Conservation (phyloP, 768 basidiomycete species). For the Baorangia bicolor region DNA sequence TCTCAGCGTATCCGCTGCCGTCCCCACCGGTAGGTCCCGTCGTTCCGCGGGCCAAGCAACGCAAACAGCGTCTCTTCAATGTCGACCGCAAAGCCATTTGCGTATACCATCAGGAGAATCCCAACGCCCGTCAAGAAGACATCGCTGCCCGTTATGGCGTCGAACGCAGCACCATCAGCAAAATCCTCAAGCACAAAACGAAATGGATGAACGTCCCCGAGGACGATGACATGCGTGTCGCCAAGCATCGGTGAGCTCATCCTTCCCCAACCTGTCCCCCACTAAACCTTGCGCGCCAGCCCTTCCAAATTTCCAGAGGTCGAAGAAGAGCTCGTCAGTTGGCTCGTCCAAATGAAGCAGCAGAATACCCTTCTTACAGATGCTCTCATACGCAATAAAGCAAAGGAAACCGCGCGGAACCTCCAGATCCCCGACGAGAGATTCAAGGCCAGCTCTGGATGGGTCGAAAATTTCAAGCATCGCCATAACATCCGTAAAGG, state of each 20-base stretch:
- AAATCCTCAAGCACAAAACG: conserved; percentile 83
- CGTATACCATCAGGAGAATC: conserved; percentile 58
- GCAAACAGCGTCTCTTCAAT: conserved; percentile 74
- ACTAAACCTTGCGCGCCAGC: conserved; percentile 35
- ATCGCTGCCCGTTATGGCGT: conserved; percentile 75
- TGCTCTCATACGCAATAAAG: conserved; percentile 58
- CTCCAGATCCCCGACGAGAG: conserved; percentile 62
- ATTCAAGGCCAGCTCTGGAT: conserved; percentile 91
- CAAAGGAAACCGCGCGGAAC: conserved; percentile 59
- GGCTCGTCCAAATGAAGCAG: conserved; percentile 56
- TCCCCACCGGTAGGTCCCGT: conserved; percentile 29
- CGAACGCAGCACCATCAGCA: conserved; percentile 92
- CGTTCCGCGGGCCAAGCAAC: conserved; percentile 47
- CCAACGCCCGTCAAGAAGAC: conserved; percentile 77
- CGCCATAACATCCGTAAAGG: conserved; percentile 75
- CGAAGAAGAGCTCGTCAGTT: conserved; percentile 60
- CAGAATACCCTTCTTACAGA: conserved; percentile 58
- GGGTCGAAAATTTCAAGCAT: conserved; percentile 91
- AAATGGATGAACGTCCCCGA: conserved; percentile 73
- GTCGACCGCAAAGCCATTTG: conserved; percentile 77
- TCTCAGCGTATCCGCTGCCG: conserved; percentile 30
- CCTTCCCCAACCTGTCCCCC: conserved; percentile 3
- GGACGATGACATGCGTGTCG: conserved; percentile 54
- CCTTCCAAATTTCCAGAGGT: conserved; percentile 81
- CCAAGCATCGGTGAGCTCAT: conserved; percentile 63